Evolutionary conservation across 2,329 filamentous ascomycete species (phyloP), one percentile per base, ranked within the genome.

Genomic region (Dactylellina haptotyla): DNA sequence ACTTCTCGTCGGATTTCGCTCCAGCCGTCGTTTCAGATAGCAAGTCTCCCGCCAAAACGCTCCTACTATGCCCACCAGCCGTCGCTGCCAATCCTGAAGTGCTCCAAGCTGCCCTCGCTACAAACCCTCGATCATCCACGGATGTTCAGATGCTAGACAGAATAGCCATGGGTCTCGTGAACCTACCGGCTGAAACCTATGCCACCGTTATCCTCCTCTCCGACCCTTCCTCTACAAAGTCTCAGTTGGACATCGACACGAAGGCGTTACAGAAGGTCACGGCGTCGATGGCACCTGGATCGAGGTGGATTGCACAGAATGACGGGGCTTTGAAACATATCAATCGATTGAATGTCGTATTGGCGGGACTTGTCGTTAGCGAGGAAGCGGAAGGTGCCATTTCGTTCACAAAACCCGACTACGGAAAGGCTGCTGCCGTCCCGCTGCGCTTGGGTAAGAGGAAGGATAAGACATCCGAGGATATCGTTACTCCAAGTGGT

Each of bases 81-180:
- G 87, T 98, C 78, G 90, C 95, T 77, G 88, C 92, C 63, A 90
- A 96, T 81, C 91, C 93, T 77, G 89, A 92, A 77, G 88, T 88
- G 78, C 85, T 98, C 76, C 86, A 88, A 76, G 83, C 84, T 76
- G 84, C 95, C 75, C 87, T 96, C 78, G 84, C 88, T 70, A 84
- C 87, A 66, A 88, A 95, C 81, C 69, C 69, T 18, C 89, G 92
- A 79, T 83, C 85, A 75, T 84, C 86, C 48, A 94, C 93, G 75
- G 95, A 99, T 80, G 85, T 99, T 59, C 95, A 98, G 82, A 99
- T 99, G 95, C 90, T 99, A 75, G 95, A 99, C 83, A 92, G 95
- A 57, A 87, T 99, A 41, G 88, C 91, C 1, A 87, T 91, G 34
- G 92, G 92, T 75, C 85, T 97, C 37, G 91, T 95, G 66, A 84